Evolutionary conservation across 441 rosid species (phyloP).

Genomic region (Raphanus hybrid): DNA sequence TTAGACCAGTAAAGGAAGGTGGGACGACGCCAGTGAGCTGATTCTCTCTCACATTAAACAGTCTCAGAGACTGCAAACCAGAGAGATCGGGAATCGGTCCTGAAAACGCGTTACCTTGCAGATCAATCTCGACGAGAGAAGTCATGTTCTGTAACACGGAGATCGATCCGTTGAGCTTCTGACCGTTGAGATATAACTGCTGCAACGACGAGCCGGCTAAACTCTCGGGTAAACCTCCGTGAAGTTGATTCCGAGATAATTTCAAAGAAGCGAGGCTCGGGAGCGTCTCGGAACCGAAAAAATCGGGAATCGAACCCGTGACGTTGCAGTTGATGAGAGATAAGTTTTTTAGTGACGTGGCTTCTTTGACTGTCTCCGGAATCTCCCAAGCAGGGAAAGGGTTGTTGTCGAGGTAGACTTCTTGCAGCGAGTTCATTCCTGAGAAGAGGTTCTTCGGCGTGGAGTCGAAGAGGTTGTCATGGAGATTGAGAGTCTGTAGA

Average conservation of each 20-base stretch:
- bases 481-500: conserved; percentile 52
- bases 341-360: conserved; percentile 55
- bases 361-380: conserved; percentile 56
- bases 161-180: conserved; percentile 59
- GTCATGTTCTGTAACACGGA: conserved; percentile 51
- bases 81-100: conserved; percentile 74
- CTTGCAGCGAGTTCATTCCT: conserved; percentile 52
- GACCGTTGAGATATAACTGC: conserved; percentile 52
- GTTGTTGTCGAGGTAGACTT: conserved; percentile 55
- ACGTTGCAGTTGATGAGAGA: conserved; percentile 63
- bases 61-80: conserved; percentile 35
- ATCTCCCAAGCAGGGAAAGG: conserved; percentile 62
- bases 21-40: neutral
- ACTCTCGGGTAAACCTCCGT: conserved; percentile 62
- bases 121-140: conserved; percentile 51
- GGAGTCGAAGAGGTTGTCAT: conserved; percentile 57
- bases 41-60: conserved; percentile 13
- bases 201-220: conserved; percentile 50
- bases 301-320: conserved; percentile 62
- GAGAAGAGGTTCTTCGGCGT: conserved; percentile 68
- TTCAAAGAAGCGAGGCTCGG: conserved; percentile 51
- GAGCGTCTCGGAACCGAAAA: conserved; percentile 48
- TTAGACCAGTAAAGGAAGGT: conserved; percentile 13
- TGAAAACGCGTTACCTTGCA: conserved; percentile 54
- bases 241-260: conserved; percentile 58